A percentile compares a stretch with the other conserved stretches of the same genome.
phyloP scores from a whole-genome alignment of 2,329 filamentous ascomycete genomes.

The Cladosporium cucumerinum region DNA sequence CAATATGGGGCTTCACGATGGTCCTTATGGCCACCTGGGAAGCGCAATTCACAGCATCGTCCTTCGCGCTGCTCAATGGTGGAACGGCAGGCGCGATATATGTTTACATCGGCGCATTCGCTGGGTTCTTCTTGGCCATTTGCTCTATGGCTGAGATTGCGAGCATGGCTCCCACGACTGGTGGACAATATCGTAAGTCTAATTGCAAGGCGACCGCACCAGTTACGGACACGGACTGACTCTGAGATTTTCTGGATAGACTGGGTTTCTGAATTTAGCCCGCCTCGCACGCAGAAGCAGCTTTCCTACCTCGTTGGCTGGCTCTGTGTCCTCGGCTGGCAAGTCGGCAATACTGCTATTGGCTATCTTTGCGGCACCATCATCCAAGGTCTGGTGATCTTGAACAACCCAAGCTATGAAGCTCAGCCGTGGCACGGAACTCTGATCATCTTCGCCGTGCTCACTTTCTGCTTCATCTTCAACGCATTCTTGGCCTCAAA shows the following conservation, averaged over 20 bases:
- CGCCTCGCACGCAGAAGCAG: constrained; percentile 27
- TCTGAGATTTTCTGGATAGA: constrained; percentile 5
- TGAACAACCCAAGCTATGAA: constrained; percentile 30
- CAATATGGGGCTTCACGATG: constrained; percentile 27
- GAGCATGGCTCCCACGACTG: constrained; percentile 33
- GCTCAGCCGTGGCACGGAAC: constrained; percentile 30
- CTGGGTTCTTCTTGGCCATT: constrained; percentile 29
- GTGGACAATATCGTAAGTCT: constrained; percentile 27
- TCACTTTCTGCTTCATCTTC: constrained; percentile 35
- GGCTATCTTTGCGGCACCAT: constrained; percentile 37
- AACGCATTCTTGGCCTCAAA: constrained; percentile 34
- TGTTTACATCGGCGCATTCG: constrained; percentile 31
- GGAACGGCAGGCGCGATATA: constrained; percentile 34
- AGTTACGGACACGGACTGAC: not conserved
- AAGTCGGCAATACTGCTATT: constrained; percentile 34
- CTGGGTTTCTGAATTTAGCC: constrained; percentile 34
- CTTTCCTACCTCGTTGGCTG: constrained; percentile 30
- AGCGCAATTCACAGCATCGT: constrained; percentile 31
- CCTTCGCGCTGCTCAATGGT: constrained; percentile 30
- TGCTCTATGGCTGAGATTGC: constrained; percentile 34
- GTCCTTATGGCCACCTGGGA: constrained; percentile 32
- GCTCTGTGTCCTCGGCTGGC: constrained; percentile 38
- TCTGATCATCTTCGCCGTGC: constrained; percentile 33
- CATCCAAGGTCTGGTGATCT: constrained; percentile 38
- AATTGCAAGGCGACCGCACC: not conserved